phyloP scores from a whole-genome alignment of 441 rosid species.

The Adansonia madagascariensis region DNA sequence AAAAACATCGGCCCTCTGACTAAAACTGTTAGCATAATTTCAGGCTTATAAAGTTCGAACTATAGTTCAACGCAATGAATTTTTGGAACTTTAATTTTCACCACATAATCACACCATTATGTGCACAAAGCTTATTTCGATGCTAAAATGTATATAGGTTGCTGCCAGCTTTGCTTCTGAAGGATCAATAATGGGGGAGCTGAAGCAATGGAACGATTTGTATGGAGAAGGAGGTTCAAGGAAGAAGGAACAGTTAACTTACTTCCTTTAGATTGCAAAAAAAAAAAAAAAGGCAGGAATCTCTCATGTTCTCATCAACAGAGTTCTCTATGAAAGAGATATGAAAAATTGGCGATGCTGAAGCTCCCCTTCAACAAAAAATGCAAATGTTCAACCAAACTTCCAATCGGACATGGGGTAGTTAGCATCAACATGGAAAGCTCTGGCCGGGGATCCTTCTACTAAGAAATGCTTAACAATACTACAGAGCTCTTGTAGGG shows the following conservation, averaged over 20 bases:
- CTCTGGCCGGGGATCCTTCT: slow-evolving; percentile 16
- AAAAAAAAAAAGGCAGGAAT: not conserved
- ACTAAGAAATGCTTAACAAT: slow-evolving; percentile 17
- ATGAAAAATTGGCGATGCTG: slow-evolving; percentile 16
- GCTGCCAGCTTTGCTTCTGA: slow-evolving; percentile 89
- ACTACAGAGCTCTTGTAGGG: not conserved
- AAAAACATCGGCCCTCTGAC: too few species aligned
- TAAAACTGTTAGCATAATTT: not conserved
- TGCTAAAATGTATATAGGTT: slow-evolving; percentile 50
- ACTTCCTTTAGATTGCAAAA: slow-evolving; percentile 68
- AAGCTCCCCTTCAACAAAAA: slow-evolving; percentile 14
- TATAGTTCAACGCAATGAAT: not conserved
- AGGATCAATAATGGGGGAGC: slow-evolving; percentile 82
- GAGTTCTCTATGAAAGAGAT: not conserved
- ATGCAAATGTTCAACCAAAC: not conserved
- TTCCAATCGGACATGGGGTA: not conserved
- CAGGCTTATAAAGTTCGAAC: not conserved
- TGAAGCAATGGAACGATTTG: slow-evolving; percentile 91
- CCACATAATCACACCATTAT: not conserved
- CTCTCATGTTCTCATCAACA: slow-evolving; percentile 12
- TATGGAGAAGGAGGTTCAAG: slow-evolving; percentile 98
- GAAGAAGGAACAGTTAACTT: slow-evolving; percentile 84
- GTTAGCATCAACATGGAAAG: slow-evolving; percentile 20
- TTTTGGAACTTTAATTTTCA: not conserved
- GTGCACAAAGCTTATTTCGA: not conserved